A percentile compares a stretch with the other conserved stretches of the same genome.
Evolutionary conservation across 805 yeast species (phyloP).

Genomic region (Teunomyces gatunensis): DNA sequence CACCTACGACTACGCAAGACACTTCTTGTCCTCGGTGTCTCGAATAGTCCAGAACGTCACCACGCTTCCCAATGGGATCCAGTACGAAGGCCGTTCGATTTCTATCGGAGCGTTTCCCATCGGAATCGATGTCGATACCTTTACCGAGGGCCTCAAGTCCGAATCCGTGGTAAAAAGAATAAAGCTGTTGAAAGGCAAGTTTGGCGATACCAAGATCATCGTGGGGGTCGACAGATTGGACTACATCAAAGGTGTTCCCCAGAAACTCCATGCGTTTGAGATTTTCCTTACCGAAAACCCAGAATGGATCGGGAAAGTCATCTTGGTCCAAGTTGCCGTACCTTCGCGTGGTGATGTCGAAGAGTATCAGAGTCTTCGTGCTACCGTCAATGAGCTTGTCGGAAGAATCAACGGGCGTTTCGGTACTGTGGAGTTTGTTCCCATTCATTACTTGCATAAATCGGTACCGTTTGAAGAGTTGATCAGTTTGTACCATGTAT

Average conservation of each 20-base stretch:
- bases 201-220: conserved; percentile 79
- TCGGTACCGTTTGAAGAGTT: conserved; percentile 88
- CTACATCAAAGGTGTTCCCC: conserved; percentile 97
- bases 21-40: conserved; percentile 85
- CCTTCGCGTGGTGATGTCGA: conserved; percentile 98
- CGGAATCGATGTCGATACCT: conserved; percentile 94
- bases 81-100: conserved; percentile 70
- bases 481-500: conserved; percentile 77
- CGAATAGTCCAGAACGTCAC: conserved; percentile 70
- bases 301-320: conserved; percentile 97
- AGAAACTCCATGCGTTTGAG: conserved; percentile 93
- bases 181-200: conserved; percentile 52
- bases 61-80: conserved; percentile 89
- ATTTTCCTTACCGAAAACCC: conserved; percentile 90
- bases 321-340: conserved; percentile 93
- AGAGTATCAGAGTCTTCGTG: conserved; percentile 90
- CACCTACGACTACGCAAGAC: conserved; percentile 98
- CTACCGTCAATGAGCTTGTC: conserved; percentile 92
- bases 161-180: conserved; percentile 66
- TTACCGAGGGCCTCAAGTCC: conserved; percentile 71
- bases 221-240: conserved; percentile 97
- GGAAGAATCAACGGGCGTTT: conserved; percentile 95
- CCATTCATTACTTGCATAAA: conserved; percentile 94
- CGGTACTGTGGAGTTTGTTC: conserved; percentile 96
- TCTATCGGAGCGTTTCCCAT: conserved; percentile 97